Conservation (phyloP, 2,329 filamentous ascomycete genomes). For the Fusarium albidum region DNA sequence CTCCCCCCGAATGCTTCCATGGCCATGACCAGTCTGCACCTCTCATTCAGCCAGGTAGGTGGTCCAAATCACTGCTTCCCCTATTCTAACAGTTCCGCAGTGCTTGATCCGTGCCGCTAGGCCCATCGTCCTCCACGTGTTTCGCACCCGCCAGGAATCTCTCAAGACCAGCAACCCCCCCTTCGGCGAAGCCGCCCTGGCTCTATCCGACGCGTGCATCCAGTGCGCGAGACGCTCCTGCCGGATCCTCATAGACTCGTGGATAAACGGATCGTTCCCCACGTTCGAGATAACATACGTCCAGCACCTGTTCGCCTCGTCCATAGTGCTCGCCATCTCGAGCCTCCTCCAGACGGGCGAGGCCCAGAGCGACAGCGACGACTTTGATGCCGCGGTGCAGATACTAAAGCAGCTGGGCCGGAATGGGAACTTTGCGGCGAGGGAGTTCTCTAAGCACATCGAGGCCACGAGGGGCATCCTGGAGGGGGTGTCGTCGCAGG, state of each 20-base stretch:
- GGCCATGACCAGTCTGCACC: conserved; percentile 40
- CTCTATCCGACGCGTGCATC: conserved; percentile 51
- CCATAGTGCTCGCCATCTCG: conserved; percentile 52
- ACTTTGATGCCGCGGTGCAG: conserved; percentile 45
- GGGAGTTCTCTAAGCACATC: conserved; percentile 48
- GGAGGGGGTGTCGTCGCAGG: not conserved
- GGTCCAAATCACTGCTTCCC: not conserved
- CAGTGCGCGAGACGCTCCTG: conserved; percentile 52
- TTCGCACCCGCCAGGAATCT: conserved; percentile 23
- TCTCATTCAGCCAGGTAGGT: conserved; percentile 36
- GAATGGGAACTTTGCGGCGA: conserved; percentile 48
- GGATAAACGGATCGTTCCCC: conserved; percentile 53
- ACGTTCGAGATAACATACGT: conserved; percentile 54
- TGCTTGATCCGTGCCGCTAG: conserved; percentile 40
- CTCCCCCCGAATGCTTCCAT: conserved; percentile 16
- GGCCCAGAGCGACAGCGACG: conserved; percentile 44
- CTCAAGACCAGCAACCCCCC: conserved; percentile 1
- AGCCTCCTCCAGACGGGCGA: conserved; percentile 41
- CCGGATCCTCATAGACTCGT: conserved; percentile 48
- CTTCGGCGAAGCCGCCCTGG: conserved; percentile 39
- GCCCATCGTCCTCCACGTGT: conserved; percentile 40
- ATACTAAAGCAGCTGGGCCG: conserved; percentile 46
- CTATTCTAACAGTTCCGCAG: conserved; percentile 10
- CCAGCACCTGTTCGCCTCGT: conserved; percentile 53
- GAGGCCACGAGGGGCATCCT: conserved; percentile 38